Evolutionary conservation across 2,329 filamentous ascomycete species (phyloP).

Genomic region (Trichothecium sympodiale): DNA sequence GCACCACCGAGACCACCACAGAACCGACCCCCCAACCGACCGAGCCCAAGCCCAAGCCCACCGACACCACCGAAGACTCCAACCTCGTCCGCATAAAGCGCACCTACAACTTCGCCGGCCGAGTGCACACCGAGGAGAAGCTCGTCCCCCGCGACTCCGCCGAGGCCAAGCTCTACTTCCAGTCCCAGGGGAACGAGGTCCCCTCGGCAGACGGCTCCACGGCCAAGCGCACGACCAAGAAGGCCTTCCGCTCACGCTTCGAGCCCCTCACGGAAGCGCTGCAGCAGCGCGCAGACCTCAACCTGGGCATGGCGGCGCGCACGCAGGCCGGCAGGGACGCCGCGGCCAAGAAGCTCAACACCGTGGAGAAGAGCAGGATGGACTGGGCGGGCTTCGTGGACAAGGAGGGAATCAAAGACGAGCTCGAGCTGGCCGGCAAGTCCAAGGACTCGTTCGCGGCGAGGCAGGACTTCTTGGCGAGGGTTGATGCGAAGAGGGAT

Average conservation of each 20-base stretch:
- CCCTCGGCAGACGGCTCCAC: slow-evolving; percentile 12
- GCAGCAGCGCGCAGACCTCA: slow-evolving; percentile 40
- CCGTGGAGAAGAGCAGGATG: slow-evolving; percentile 61
- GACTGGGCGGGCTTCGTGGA: slow-evolving; percentile 65
- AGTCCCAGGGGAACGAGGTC: slow-evolving; percentile 29
- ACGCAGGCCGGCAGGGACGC: slow-evolving; percentile 36
- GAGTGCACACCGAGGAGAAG: slow-evolving; percentile 62
- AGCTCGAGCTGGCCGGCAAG: slow-evolving; percentile 52
- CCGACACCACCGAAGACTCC: slow-evolving; percentile 14
- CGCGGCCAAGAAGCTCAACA: slow-evolving; percentile 55
- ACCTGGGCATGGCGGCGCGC: slow-evolving; percentile 41
- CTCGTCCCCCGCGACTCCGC: slow-evolving; percentile 53
- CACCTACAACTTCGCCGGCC: slow-evolving; percentile 65
- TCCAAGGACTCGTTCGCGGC: slow-evolving; percentile 53
- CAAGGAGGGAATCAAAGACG: slow-evolving; percentile 59
- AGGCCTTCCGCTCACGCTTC: slow-evolving; percentile 50
- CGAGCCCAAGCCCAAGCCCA: background rate
- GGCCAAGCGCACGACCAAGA: slow-evolving; percentile 35
- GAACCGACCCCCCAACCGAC: slow-evolving; percentile 1
- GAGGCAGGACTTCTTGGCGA: slow-evolving; percentile 53
- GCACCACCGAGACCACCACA: slow-evolving; percentile 4
- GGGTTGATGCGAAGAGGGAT: slow-evolving; percentile 52
- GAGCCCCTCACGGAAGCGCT: slow-evolving; percentile 41
- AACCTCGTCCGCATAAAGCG: slow-evolving; percentile 54
- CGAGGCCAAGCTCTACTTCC: slow-evolving; percentile 53